These are phyloP conservation scores for Ustilago nuda DNA, from an alignment of 1,284 basidiomycete species.

Conservation along the genomic window DNA sequence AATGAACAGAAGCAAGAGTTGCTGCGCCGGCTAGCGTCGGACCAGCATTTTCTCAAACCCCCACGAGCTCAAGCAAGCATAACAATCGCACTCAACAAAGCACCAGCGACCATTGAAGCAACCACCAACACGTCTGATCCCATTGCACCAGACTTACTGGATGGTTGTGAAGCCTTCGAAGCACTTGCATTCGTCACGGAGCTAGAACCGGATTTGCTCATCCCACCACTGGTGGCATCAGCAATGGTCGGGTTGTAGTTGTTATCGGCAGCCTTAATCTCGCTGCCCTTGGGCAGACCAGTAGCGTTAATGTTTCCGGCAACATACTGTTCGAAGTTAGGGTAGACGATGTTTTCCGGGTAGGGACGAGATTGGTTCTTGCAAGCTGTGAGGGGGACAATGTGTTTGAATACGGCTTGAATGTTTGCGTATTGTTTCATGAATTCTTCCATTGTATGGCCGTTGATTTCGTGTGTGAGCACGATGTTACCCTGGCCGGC, in stretches of 20 bases:
- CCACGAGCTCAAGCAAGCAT: constrained; percentile 23
- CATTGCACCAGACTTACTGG: constrained; percentile 5
- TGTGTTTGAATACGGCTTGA: constrained; percentile 60
- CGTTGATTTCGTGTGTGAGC: constrained; percentile 67
- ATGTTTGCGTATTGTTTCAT: constrained; percentile 62
- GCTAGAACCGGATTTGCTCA: constrained; percentile 1
- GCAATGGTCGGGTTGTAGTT: constrained; percentile 28
- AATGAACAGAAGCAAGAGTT: not conserved
- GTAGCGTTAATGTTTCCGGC: constrained; percentile 58
- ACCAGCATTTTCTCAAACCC: not conserved
- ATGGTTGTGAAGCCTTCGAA: constrained; percentile 3
- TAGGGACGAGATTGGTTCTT: constrained; percentile 70
- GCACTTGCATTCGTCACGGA: constrained; percentile 5
- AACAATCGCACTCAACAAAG: constrained; percentile 19
- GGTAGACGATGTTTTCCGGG: constrained; percentile 70
- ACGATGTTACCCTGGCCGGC: constrained; percentile 70
- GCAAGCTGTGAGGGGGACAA: constrained; percentile 66
- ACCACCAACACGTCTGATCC: constrained; percentile 8
- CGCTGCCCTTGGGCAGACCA: constrained; percentile 45
- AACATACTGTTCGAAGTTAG: constrained; percentile 58
- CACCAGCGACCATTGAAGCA: constrained; percentile 14
- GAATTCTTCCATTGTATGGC: constrained; percentile 62
- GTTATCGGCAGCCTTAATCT: constrained; percentile 42
- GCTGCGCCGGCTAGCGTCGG: not conserved
- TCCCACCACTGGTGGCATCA: constrained; percentile 4